Evolutionary conservation across 2,329 filamentous ascomycete genomes (phyloP), one percentile per base, ranked within the genome.

Genomic region (Fusarium sp.): DNA sequence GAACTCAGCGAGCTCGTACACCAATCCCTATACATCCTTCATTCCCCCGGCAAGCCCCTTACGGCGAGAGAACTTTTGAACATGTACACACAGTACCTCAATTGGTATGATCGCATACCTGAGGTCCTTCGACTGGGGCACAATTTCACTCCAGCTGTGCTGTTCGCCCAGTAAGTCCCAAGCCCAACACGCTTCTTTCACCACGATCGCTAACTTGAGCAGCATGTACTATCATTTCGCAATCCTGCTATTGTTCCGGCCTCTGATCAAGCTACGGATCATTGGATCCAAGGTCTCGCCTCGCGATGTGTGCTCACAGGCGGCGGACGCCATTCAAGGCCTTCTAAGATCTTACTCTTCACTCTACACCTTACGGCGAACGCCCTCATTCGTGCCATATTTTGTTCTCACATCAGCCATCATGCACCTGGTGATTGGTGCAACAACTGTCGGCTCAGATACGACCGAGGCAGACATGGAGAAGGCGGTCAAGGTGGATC

Each of bases 1-100:
- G 90, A 92, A 77, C 86, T 95, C 57, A 93, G 91, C 70, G 92
- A 94, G 81, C 87, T 94, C 3, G 90, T 94, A 3, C 93, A 93
- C 79, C 88, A 92, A 74, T 92, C 91, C 36, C 85, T 93, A 26
- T 92, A 92, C 78, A 87, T 92, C 44, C 87, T 94, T n/a, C 92
- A 94, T 78, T 91, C 92, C 8, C 92, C 93, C 0, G 90, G 89
- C 20, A 87, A 88, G 62, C 89, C 89, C 10, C 85, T 94, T 50
- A 92, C 89, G 1, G 90, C 90, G 72, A 87, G 88, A 44, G 88
- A 89, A 44, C 83, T 94, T 5, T 83, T 93, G 14, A 86, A 85
- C 54, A 89, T 89, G 32, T 94, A 94, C 73, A 89, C 88, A 0
- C 88, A 91, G 74, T 94, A 93, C 74, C 85, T 93, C 22, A 87